Conservation (phyloP, 2,329 filamentous ascomycete species). For the Fusarium drepaniforme region DNA sequence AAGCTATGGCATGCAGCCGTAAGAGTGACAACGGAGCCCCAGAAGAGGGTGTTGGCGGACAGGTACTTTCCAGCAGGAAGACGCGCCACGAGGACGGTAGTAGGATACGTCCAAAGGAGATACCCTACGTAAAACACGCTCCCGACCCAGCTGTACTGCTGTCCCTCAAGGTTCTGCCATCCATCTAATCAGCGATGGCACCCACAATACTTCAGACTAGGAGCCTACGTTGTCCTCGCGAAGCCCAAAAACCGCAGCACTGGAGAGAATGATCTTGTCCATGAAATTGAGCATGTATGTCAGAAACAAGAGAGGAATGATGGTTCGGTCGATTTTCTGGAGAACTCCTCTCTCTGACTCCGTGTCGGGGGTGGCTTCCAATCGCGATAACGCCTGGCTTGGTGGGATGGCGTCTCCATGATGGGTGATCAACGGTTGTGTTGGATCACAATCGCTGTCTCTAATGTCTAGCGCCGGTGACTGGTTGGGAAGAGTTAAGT, state of each 20-base stretch:
- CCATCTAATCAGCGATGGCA: neutral
- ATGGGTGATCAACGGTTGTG: conserved; percentile 19
- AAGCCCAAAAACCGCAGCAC: conserved; percentile 68
- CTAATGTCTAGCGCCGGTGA: neutral
- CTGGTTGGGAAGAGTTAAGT: neutral
- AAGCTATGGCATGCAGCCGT: conserved; percentile 62
- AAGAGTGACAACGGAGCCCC: conserved; percentile 60
- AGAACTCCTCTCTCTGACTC: conserved; percentile 54
- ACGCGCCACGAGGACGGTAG: conserved; percentile 60
- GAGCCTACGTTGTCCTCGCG: conserved; percentile 57
- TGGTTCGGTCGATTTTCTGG: conserved; percentile 66
- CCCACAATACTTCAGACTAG: accelerated
- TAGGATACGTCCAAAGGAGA: conserved; percentile 63
- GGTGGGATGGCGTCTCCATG: no score
- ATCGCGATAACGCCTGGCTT: neutral
- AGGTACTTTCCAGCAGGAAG: conserved; percentile 62
- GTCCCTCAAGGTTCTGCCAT: conserved; percentile 44
- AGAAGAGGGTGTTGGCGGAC: conserved; percentile 60
- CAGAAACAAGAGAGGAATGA: conserved; percentile 68
- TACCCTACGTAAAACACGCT: conserved; percentile 59
- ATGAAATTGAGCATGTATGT: conserved; percentile 72
- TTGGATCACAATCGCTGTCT: neutral
- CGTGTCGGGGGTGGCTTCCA: neutral
- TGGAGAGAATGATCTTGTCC: conserved; percentile 70
- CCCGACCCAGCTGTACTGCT: conserved; percentile 75